Evolutionary conservation across 805 yeast species (phyloP).

Genomic region (Starmerella davenportii): DNA sequence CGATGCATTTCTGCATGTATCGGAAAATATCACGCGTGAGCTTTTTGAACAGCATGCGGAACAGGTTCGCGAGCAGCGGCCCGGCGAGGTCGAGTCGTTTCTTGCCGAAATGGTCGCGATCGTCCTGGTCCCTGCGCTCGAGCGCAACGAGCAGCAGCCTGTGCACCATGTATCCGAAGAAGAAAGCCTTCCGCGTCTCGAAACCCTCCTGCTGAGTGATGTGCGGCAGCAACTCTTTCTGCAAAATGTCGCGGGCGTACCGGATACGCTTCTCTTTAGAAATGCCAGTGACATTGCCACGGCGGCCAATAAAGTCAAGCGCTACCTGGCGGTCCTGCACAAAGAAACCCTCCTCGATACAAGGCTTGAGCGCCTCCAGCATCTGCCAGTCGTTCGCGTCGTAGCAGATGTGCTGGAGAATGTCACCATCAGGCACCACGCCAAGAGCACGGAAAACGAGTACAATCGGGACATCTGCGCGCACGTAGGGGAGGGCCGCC

Average conservation of each 20-base stretch:
- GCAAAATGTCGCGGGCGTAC: constrained; percentile 90
- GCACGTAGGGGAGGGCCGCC: constrained; percentile 90
- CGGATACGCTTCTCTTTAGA: constrained; percentile 95
- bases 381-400: constrained; percentile 98
- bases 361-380: constrained; percentile 97
- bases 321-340: constrained; percentile 98
- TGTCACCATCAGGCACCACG: constrained; percentile 97
- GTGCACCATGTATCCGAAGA: constrained; percentile 95
- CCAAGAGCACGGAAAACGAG: constrained; percentile 96
- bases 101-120: constrained; percentile 98
- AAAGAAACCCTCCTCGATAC: constrained; percentile 97
- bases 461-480: constrained; percentile 92
- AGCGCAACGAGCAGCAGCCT: constrained; percentile 85
- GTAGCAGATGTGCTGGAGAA: constrained; percentile 91
- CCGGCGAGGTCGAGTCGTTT: constrained; percentile 98
- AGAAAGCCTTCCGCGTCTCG: constrained; percentile 91
- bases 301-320: constrained; percentile 91
- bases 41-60: constrained; percentile 84
- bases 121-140: constrained; percentile 95
- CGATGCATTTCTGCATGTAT: constrained; percentile 98
- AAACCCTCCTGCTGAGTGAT: constrained; percentile 95
- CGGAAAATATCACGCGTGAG: constrained; percentile 91
- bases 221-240: constrained; percentile 90
- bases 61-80: constrained; percentile 85
- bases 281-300: constrained; percentile 93